Evolutionary conservation across 176 grass and related monocot genomes (phyloP).

Genomic region (Juncus effusus): DNA sequence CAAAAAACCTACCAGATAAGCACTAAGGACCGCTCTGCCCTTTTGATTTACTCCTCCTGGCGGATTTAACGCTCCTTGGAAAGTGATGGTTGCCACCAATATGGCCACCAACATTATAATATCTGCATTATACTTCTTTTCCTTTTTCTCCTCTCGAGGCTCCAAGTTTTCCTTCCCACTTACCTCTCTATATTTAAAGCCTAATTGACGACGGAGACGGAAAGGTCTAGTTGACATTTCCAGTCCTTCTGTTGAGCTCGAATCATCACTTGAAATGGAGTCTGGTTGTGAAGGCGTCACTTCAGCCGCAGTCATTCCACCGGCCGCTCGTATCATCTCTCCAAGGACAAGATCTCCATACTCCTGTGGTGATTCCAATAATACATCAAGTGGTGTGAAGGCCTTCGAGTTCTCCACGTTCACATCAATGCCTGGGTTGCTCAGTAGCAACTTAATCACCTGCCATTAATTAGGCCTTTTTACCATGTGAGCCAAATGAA

Average conservation of each 20-base stretch:
- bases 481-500: too few species aligned
- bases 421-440: constrained; percentile 2
- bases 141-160: not conserved
- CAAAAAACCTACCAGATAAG: not conserved
- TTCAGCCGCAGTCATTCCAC: constrained; percentile 6
- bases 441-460: constrained; percentile 1
- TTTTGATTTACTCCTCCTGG: constrained; percentile 7
- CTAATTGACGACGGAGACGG: too few species aligned
- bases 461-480: too few species aligned
- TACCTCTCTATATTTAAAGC: not conserved
- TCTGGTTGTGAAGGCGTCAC: not conserved
- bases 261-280: not conserved
- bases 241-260: not conserved
- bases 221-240: not conserved
- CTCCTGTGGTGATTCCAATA: constrained; percentile 6
- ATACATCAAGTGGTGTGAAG: constrained; percentile 21
- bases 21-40: not conserved
- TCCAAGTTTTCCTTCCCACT: not conserved
- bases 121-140: not conserved
- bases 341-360: constrained; percentile 6
- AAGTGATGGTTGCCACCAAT: constrained; percentile 20
- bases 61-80: constrained; percentile 17
- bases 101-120: constrained; percentile 29
- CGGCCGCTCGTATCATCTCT: not conserved
- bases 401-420: constrained; percentile 8